Evolutionary conservation across 2,329 filamentous ascomycete species (phyloP), one percentile per base, ranked within the genome.

Genomic region (Zymoseptoria brevis): DNA sequence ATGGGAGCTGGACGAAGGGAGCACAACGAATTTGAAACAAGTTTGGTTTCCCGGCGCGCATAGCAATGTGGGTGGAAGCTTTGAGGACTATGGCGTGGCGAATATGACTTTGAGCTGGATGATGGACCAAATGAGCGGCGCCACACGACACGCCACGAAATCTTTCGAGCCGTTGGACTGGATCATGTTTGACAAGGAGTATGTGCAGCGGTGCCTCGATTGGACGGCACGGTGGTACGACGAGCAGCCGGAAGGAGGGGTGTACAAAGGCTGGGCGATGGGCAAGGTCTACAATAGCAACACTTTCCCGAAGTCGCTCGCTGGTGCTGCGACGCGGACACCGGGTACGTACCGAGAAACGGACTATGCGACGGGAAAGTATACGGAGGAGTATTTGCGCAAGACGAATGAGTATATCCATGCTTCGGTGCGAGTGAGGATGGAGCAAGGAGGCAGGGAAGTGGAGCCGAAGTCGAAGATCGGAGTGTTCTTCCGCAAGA

Each of bases 41-140:
- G 77, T 79, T 8, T 83, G 81, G 81, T 83, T 83, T 57, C 80
- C 80, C 0, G 81, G 81, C 8, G 76, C 75, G 26, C 81, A 83
- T 64, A 74, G 76, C 8, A 80, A 82, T 57, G 71, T 81, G 2
- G 81, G 81, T 2, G 81, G 80, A 24, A 77, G 79, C 0, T 72
- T 71, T 30, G 61, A 63, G 6, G 71, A 73, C 26, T 62, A 62
- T 1, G 65, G 69, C 4, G 67, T 73, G 7, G 67, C 71, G 2
- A 68, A 75, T 30, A 69, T 75, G 9, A 71, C 73, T 0, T 61
- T 75, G 6, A 72, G 72, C 11, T 76, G 74, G 74, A 76, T 76
- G 74, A 75, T 77, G 71, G 75, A 74, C 45, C 70, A 71, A 26
- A 61, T 74, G 1, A 63, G 70, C 6, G 72, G 72, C 11, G 67